A percentile compares a stretch with the other conserved stretches of the same genome.
Evolutionary conservation across 2,329 filamentous ascomycete species (phyloP).

Genomic region (Ascochyta koolunga): DNA sequence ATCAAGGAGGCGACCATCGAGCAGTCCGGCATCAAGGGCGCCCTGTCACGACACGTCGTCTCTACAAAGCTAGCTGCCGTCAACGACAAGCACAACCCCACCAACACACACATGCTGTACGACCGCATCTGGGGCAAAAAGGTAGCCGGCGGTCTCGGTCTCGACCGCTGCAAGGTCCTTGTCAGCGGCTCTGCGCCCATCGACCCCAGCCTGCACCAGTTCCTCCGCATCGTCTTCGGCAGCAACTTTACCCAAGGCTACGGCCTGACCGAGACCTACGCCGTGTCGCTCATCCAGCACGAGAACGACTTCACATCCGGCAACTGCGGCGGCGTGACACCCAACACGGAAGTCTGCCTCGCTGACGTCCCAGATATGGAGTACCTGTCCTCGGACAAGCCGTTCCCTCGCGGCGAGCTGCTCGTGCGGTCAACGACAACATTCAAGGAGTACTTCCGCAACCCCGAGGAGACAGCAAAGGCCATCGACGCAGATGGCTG

Average conservation of each 20-base stretch:
- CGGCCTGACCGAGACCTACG: conserved; percentile 92
- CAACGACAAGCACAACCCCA: conserved; percentile 73
- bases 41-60: conserved; percentile 80
- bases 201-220: conserved; percentile 85
- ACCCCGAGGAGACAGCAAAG: conserved; percentile 84
- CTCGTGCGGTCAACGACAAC: conserved; percentile 79
- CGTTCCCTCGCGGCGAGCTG: conserved; percentile 87
- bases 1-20: conserved; percentile 81
- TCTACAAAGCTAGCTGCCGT: conserved; percentile 80
- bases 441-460: conserved; percentile 89
- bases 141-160: conserved; percentile 79
- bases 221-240: conserved; percentile 82
- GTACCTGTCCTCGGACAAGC: conserved; percentile 86
- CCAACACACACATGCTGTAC: conserved; percentile 77
- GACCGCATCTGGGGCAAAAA: conserved; percentile 92
- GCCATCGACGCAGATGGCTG: conserved; percentile 85
- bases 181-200: conserved; percentile 89
- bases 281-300: conserved; percentile 73
- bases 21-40: conserved; percentile 78
- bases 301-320: conserved; percentile 74
- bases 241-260: conserved; percentile 86
- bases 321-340: conserved; percentile 78
- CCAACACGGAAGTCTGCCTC: conserved; percentile 76
- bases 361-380: conserved; percentile 92
- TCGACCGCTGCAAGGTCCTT: conserved; percentile 75